Conservation (phyloP, 257 asterid genomes). For the Nyctanthes arbortristis region DNA sequence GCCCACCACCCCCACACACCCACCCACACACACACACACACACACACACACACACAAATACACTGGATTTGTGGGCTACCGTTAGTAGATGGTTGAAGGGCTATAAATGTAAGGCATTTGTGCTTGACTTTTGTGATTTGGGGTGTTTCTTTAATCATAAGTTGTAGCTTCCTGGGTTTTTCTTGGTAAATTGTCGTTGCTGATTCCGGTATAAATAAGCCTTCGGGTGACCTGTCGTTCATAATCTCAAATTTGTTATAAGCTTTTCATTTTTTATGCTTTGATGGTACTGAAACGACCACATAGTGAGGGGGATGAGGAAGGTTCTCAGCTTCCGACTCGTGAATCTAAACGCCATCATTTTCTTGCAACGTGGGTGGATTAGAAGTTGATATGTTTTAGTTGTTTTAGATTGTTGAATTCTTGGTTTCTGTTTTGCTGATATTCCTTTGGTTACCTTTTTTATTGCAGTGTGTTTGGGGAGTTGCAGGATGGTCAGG, state of each 20-base stretch:
- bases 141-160: slow-evolving; percentile 30
- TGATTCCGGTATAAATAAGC: slow-evolving; percentile 23
- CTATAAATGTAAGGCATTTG: slow-evolving; percentile 1
- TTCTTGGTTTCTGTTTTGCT: slow-evolving; percentile 9
- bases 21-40: no score
- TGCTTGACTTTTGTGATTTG: slow-evolving; percentile 49
- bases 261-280: slow-evolving; percentile 23
- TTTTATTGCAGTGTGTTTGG: slow-evolving; percentile 44
- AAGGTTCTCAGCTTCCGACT: slow-evolving; percentile 42
- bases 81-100: slow-evolving; percentile 19
- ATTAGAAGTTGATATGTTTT: background rate
- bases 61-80: slow-evolving; percentile 33
- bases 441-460: slow-evolving; percentile 9
- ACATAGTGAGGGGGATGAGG: slow-evolving; percentile 51
- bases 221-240: slow-evolving; percentile 35
- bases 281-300: slow-evolving; percentile 71
- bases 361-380: slow-evolving; percentile 32
- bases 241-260: slow-evolving; percentile 3
- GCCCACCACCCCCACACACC: background rate
- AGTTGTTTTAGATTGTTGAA: background rate
- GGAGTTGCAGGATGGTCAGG: slow-evolving; percentile 40
- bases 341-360: slow-evolving; percentile 39
- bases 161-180: slow-evolving; percentile 62
- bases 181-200: slow-evolving; percentile 34
- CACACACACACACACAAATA: slow-evolving; percentile 30